Evolutionary conservation across 202 grass and related monocot species (phyloP).

Genomic region (Setaria viridis): DNA sequence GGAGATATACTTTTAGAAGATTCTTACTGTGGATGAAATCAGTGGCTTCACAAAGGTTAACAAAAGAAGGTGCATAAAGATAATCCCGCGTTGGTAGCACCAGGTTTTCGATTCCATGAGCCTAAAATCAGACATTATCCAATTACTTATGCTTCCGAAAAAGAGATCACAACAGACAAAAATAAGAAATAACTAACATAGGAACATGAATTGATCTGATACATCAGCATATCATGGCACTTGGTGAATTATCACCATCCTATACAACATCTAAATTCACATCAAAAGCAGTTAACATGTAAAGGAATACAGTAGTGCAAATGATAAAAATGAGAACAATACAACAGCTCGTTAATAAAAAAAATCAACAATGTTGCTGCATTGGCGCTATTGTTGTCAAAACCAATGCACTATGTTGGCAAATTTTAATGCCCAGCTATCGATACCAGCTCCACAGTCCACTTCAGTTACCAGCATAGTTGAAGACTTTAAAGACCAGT

Average conservation of each 20-base stretch:
- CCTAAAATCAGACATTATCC: slow-evolving; percentile 57
- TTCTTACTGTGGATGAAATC: slow-evolving; percentile 92
- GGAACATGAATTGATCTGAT: not conserved
- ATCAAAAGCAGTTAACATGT: not conserved
- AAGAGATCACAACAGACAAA: not conserved
- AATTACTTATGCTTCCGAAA: not conserved
- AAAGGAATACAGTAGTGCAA: not conserved
- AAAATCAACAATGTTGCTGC: not conserved
- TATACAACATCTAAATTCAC: not conserved
- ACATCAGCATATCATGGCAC: not conserved
- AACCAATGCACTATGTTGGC: not conserved
- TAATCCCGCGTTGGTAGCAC: slow-evolving; percentile 96
- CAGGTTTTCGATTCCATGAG: slow-evolving; percentile 86
- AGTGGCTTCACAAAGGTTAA: slow-evolving; percentile 70
- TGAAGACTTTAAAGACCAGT: not conserved
- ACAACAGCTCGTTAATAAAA: not conserved
- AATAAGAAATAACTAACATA: not conserved
- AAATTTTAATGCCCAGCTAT: not conserved
- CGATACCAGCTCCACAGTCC: not conserved
- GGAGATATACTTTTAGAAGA: slow-evolving; percentile 7
- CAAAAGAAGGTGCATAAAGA: slow-evolving; percentile 88
- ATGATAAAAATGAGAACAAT: not conserved
- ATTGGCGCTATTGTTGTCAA: not conserved
- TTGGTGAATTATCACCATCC: not conserved
- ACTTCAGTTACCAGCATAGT: not conserved